phyloP scores from a whole-genome alignment of 345 rosid species.

The Melaleuca alternifolia region DNA sequence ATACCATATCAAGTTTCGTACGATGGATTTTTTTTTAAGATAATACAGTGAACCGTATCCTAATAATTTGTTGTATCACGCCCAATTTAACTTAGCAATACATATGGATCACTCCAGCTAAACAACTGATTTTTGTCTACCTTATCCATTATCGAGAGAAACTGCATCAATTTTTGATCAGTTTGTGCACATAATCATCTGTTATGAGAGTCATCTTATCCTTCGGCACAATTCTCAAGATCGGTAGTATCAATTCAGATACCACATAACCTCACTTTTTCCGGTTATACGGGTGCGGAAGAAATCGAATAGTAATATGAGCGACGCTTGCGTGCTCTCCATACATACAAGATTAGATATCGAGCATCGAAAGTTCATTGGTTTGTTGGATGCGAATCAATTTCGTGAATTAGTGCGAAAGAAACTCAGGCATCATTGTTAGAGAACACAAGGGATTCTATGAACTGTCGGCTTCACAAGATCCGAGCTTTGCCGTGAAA shows the following conservation, averaged over 20 bases:
- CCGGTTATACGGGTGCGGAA: fast-evolving
- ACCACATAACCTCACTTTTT: neutral
- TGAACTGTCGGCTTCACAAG: neutral
- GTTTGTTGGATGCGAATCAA: neutral
- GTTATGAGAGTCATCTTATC: no score
- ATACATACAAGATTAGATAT: neutral
- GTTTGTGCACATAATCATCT: no score
- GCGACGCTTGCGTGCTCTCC: neutral
- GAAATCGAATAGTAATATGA: fast-evolving
- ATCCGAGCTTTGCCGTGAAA: neutral
- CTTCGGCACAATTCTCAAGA: no score
- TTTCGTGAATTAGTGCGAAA: fast-evolving
- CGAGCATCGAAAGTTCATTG: neutral
- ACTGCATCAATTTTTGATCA: no score
- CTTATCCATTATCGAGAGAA: no score
- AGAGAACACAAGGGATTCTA: fast-evolving
- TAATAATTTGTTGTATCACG: no score
- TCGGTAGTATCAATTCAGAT: no score
- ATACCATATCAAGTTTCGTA: neutral
- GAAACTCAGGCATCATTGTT: neutral
- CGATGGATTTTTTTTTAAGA: neutral
- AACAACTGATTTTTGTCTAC: neutral
- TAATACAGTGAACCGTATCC: fast-evolving
- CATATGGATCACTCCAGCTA: fast-evolving
- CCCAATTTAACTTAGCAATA: neutral